Conservation (phyloP, 140 eudicot genomes). For the Flaveria floridana region DNA sequence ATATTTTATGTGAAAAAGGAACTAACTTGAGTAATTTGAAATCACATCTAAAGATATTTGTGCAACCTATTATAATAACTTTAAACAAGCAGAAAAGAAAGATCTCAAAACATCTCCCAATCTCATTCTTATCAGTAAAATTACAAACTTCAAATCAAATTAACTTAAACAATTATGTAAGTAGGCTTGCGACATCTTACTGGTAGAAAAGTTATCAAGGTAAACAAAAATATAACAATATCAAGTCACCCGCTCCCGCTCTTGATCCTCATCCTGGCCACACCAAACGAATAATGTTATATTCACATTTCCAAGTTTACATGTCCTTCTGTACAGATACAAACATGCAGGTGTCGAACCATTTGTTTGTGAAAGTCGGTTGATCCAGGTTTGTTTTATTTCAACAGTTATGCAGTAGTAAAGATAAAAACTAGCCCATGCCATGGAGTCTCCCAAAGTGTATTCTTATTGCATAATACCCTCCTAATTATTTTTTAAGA, state of each 20-base stretch:
- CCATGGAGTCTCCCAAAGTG: too few relatives aligned
- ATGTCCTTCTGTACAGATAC: not conserved
- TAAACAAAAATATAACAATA: constrained; percentile 11
- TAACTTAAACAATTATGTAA: constrained; percentile 5
- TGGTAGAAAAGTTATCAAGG: constrained; percentile 22
- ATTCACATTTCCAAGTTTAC: not conserved
- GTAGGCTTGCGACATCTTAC: constrained; percentile 19
- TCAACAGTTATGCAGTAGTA: not conserved
- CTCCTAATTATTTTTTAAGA: too few relatives aligned
- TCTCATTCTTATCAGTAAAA: constrained; percentile 20
- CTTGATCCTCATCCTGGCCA: constrained; percentile 17
- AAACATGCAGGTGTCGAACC: not conserved
- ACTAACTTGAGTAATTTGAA: too few relatives aligned
- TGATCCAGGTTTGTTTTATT: not conserved
- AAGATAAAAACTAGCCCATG: not conserved
- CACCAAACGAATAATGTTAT: constrained; percentile 24
- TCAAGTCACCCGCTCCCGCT: constrained; percentile 20
- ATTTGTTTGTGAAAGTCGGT: not conserved
- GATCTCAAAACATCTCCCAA: constrained; percentile 6
- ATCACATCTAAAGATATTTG: too few relatives aligned
- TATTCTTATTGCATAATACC: too few relatives aligned
- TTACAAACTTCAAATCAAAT: constrained; percentile 19
- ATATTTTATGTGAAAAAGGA: too few relatives aligned
- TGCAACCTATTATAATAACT: too few relatives aligned
- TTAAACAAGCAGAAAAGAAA: not conserved